Conservation (phyloP, 2,329 filamentous ascomycete genomes). For the Fusarium abutilonis region DNA sequence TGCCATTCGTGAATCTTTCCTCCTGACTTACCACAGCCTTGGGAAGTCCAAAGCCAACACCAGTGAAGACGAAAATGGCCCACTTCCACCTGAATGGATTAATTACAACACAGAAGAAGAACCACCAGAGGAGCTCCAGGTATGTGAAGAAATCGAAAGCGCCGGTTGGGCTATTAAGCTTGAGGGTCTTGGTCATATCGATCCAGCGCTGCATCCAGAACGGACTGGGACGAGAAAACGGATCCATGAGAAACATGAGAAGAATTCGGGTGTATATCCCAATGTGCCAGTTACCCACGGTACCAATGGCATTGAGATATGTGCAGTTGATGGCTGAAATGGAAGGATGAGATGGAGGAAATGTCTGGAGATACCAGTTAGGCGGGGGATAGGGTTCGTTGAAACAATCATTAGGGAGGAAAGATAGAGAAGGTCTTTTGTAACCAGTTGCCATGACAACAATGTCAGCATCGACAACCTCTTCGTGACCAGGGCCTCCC, state of each 20-base stretch:
- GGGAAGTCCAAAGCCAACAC: slow-evolving; percentile 74
- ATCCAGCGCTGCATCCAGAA: slow-evolving; percentile 88
- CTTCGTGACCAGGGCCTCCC: slow-evolving; percentile 74
- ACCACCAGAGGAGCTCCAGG: slow-evolving; percentile 86
- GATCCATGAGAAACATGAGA: slow-evolving; percentile 86
- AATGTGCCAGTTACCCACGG: slow-evolving; percentile 81
- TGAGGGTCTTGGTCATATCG: slow-evolving; percentile 80
- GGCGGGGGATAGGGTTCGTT: slow-evolving; percentile 78
- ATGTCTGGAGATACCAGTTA: slow-evolving; percentile 90
- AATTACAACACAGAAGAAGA: slow-evolving; percentile 77
- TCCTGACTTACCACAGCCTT: slow-evolving; percentile 73
- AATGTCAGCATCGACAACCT: slow-evolving; percentile 76
- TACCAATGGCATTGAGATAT: slow-evolving; percentile 84
- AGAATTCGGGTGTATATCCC: slow-evolving; percentile 88
- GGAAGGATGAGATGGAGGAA: slow-evolving; percentile 77
- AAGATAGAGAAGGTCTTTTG: slow-evolving; percentile 75
- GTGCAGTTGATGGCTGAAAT: slow-evolving; percentile 86
- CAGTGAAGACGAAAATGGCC: slow-evolving; percentile 84
- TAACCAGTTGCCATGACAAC: slow-evolving; percentile 87
- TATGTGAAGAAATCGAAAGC: slow-evolving; percentile 94
- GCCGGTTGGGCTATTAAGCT: slow-evolving; percentile 73
- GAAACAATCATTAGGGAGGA: slow-evolving; percentile 79
- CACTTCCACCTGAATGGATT: slow-evolving; percentile 94
- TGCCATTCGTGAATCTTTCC: slow-evolving; percentile 57
- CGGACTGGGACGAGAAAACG: slow-evolving; percentile 74